Conservation (phyloP, 2,329 filamentous ascomycete genomes). For the Aspergillus sp. region DNA sequence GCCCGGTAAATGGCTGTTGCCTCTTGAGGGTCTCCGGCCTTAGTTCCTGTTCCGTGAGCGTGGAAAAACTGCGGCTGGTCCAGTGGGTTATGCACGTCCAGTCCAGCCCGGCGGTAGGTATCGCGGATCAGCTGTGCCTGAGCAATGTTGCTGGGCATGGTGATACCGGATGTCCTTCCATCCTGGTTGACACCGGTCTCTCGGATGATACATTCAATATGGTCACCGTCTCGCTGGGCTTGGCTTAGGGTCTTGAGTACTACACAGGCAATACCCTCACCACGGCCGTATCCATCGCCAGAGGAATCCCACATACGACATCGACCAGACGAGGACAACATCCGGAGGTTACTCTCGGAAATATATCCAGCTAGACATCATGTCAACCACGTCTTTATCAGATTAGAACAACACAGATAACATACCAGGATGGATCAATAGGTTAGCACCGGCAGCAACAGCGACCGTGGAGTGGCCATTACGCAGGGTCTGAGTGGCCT, state of each 20-base stretch:
- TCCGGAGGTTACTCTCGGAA: constrained; percentile 16
- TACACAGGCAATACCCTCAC: not conserved
- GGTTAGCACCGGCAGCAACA: constrained; percentile 18
- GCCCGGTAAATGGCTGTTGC: constrained; percentile 14
- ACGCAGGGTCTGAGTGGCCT: constrained; percentile 14
- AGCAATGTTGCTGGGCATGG: not conserved
- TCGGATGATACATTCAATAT: not conserved
- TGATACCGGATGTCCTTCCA: not conserved
- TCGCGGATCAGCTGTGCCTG: not conserved
- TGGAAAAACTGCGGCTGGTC: constrained; percentile 31
- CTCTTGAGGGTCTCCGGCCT: constrained; percentile 23
- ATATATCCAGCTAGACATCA: not conserved
- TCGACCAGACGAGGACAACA: constrained; percentile 46
- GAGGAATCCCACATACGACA: constrained; percentile 38
- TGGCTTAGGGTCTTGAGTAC: not conserved
- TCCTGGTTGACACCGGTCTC: not conserved
- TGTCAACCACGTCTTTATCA: not conserved
- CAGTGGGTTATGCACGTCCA: constrained; percentile 16
- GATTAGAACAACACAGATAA: constrained; percentile 1
- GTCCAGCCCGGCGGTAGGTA: constrained; percentile 12
- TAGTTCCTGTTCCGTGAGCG: constrained; percentile 37
- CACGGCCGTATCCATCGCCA: not conserved
- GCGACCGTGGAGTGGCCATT: constrained; percentile 16
- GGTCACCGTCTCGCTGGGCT: not conserved
- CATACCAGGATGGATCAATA: constrained; percentile 18